Evolutionary conservation across 2,329 filamentous ascomycete genomes (phyloP).

Genomic region (Neurospora sp.): DNA sequence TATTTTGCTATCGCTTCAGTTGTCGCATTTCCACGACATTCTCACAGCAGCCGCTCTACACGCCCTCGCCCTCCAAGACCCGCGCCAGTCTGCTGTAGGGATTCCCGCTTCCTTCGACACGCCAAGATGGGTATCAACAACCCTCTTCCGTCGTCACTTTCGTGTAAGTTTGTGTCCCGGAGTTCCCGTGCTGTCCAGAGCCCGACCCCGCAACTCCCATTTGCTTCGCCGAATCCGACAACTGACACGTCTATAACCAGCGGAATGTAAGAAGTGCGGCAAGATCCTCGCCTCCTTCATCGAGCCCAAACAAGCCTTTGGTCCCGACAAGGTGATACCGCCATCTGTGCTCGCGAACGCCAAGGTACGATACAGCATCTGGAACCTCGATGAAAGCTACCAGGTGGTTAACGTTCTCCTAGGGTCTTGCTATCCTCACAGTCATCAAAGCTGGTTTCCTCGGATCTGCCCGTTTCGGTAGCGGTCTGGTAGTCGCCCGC

Average conservation of each 20-base stretch:
- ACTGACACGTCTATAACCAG: constrained; percentile 36
- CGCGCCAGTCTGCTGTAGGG: neutral
- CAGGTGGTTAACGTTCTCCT: neutral
- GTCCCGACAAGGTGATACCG: constrained; percentile 94
- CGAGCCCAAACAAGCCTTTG: constrained; percentile 86
- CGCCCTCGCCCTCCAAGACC: constrained; percentile 1
- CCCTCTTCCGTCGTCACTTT: constrained; percentile 56
- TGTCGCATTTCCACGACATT: neutral
- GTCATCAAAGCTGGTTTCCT: constrained; percentile 83
- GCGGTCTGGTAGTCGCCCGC: constrained; percentile 71
- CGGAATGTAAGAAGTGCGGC: constrained; percentile 94
- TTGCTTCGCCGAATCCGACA: constrained; percentile 4
- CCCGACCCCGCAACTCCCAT: neutral
- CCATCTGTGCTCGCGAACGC: constrained; percentile 81
- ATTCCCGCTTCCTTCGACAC: neutral
- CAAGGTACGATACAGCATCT: constrained; percentile 49
- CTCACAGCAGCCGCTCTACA: neutral
- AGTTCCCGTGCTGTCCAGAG: constrained; percentile 6
- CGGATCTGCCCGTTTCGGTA: constrained; percentile 72
- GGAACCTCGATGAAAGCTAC: neutral
- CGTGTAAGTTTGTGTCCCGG: constrained; percentile 44
- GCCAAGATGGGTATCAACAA: constrained; percentile 53
- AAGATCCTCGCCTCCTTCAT: constrained; percentile 94
- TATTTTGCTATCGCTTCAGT: neutral
- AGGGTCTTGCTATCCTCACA: constrained; percentile 74